phyloP scores from a whole-genome alignment of 78 protist genomes.

The Reticulomyxa filosa region DNA sequence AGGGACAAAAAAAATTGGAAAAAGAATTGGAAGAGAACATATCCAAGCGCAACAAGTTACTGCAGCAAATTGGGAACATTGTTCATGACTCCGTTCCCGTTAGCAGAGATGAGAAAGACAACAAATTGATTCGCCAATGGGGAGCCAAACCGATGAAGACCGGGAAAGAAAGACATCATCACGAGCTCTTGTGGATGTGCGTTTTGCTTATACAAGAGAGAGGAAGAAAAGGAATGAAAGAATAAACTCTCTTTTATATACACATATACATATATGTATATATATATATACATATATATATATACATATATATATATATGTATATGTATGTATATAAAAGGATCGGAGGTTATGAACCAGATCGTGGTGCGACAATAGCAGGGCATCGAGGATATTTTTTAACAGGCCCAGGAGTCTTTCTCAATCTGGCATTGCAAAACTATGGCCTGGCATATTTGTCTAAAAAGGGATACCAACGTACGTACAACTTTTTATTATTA shows the following conservation, averaged over 20 bases:
- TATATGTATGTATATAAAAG: not conserved
- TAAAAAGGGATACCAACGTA: slow-evolving; percentile 1
- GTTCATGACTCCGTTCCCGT: not conserved
- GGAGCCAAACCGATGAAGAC: too few species aligned
- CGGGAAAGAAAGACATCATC: too few species aligned
- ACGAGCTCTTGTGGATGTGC: too few species aligned
- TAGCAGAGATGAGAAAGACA: not conserved
- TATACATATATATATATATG: not conserved
- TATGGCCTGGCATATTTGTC: not conserved
- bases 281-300: not conserved
- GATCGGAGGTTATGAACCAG: not conserved
- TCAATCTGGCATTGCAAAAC: slow-evolving; percentile 9
- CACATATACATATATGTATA: not conserved
- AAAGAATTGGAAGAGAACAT: not conserved
- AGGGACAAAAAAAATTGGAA: not conserved
- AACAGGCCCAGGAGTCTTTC: not conserved
- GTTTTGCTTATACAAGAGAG: too few species aligned
- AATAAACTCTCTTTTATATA: not conserved
- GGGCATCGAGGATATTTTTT: slow-evolving; percentile 17
- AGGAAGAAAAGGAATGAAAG: too few species aligned
- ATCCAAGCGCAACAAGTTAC: not conserved
- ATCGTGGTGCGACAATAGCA: not conserved
- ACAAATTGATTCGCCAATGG: not conserved
- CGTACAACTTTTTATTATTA: too few species aligned
- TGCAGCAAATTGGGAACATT: not conserved